phyloP scores from a whole-genome alignment of 495 filamentous ascomycete genomes.

The Penicillium herquei region DNA sequence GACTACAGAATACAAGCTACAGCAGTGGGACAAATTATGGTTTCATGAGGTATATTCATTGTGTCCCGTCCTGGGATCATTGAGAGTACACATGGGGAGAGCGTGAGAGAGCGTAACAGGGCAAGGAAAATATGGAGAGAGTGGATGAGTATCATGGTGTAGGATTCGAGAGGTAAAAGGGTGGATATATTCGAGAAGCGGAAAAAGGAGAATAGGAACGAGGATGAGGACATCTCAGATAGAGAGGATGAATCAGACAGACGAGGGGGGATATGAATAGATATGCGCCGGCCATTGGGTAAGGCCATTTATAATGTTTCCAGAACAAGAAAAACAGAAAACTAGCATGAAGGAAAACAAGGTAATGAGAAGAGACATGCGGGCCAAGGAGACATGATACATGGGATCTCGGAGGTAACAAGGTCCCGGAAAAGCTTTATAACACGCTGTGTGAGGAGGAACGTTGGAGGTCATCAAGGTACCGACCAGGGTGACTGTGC shows the following conservation, averaged over 20 bases:
- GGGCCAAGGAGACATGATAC: conserved; percentile 35
- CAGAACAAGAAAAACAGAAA: conserved; percentile 13
- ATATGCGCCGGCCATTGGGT: conserved; percentile 29
- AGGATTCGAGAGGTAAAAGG: conserved; percentile 1
- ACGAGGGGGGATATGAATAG: conserved; percentile 15
- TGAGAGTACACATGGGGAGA: conserved; percentile 19
- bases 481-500: conserved; percentile 1
- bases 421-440: conserved; percentile 21
- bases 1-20: background rate
- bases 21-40: background rate
- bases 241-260: background rate
- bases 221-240: background rate
- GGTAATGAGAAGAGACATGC: conserved; percentile 18
- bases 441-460: conserved; percentile 17
- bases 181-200: conserved; percentile 20
- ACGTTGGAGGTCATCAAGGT: background rate
- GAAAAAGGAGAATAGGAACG: background rate
- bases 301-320: conserved; percentile 28
- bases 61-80: conserved; percentile 23
- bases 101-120: conserved; percentile 13
- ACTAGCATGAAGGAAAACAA: conserved; percentile 7
- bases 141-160: conserved; percentile 19
- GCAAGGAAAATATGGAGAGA: conserved; percentile 14
- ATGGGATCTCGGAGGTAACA: conserved; percentile 22
- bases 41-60: conserved; percentile 31